Base-by-base conservation (phyloP, 164 flowering plant genomes). In the Dillenia suffruticosa region DNA sequence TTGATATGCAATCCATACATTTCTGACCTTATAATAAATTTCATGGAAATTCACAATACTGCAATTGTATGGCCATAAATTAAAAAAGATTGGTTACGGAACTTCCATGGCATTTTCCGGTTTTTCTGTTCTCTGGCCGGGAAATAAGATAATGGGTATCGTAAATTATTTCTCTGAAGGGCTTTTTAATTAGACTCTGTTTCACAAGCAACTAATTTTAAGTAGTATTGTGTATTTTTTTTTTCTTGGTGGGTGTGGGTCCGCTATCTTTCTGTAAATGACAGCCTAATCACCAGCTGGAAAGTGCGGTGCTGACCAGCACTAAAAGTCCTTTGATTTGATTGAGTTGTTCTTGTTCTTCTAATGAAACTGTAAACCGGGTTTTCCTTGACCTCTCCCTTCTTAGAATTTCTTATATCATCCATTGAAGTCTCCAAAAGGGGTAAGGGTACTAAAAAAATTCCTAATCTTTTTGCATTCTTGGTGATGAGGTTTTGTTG, bases 261-360 rank as follows among this genome's bases (percentile, higher is more conserved):
- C 81, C 79, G 58, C 57, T 54, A 47, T 63, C 54, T 4, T 67
- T 58, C 71, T 70, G 74, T 70, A 61, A 58, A 57, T 72, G 87
- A 83, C 87, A 86, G 86, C 88, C 85, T 84, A 74, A 82, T 74
- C 77, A 71, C 74, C 82, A 88, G 82, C 92, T 87, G 96, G 84
- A 89, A 83, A 84, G 78, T 68, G 73, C 79, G 76, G 70, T 64
- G 40, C 69, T 60, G 46, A 56, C 22, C 64, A 68, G 62, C 77
- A 65, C 63, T 70, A 72, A 72, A 73, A 68, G 55, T 54, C 44
- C 52, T 52, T 62, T 11, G 46, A 52, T 63, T 47, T 49, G 45
- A 45, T 65, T 40, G 62, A 56, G 58, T 68, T 75, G 67, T 58
- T 54, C 56, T 71, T 55, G 70, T 66, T 47, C 48, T 44, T 45